Evolutionary conservation across 345 rosid species (phyloP), one percentile per base, ranked within the genome.

Genomic region (Eucalyptus pumila): DNA sequence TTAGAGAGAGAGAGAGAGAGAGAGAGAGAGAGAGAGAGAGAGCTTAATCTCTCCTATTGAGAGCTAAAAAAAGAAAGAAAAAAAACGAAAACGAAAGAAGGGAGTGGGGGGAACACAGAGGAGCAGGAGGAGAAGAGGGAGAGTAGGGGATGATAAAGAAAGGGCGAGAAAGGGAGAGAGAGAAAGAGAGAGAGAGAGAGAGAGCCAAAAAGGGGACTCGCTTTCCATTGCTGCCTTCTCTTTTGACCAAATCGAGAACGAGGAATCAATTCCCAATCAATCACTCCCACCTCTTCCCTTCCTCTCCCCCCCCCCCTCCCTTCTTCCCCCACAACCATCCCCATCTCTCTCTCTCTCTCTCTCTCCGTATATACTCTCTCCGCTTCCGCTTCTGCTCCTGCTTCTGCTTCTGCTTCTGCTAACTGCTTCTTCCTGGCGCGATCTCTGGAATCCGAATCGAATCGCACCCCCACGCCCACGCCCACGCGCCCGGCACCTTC

Each of bases 171-270:
- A 11, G 21, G 4, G 34, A 60, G 51, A 16, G 52, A 4, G 17
- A 15, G 13, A 26, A n/a, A n/a, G 9, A 11, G 49, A 62, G 19
- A 51, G 11, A 87, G 34, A 45, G 37, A 23, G 21, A 19, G 67
- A 87, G 49, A 56, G 62, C 62, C 34, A 4, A 80, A 85, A 88
- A 88, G 81, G 40, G 26, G 87, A 56, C 44, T 37, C 21, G 47
- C 87, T 88, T 88, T 80, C 80, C 62, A 81, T 51, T 65, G 76
- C 56, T 47, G 58, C 47, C 10, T 34, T 40, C 69, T 44, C 58
- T 88, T 80, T 91, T 89, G 92, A 93, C 93, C 52, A 86, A 90
- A 89, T 87, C 91, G 91, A 88, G 76, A 24, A 85, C 32, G 81
- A 87, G 89, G 91, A 91, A 90, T 90, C 88, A 32, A 52, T 76